phyloP scores from a whole-genome alignment of 2,329 filamentous ascomycete species.

The Aspergillus sp. region DNA sequence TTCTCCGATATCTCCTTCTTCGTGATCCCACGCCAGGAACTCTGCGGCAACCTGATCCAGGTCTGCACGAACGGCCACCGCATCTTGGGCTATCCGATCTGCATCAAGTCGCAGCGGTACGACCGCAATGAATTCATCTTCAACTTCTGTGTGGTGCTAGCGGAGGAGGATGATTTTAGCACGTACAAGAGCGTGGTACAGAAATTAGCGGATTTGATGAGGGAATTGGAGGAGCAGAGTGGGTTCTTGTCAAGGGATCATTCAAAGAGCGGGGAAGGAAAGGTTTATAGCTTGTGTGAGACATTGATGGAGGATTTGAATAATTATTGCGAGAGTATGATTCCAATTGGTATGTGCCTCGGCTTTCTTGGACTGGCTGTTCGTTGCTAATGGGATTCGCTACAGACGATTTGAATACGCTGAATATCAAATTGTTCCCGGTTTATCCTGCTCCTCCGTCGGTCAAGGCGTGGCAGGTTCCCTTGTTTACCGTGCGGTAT shows the following conservation, averaged over 20 bases:
- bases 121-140: constrained; percentile 96
- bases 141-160: constrained; percentile 85
- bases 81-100: constrained; percentile 82
- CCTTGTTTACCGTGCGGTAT: constrained; percentile 60
- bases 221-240: constrained; percentile 85
- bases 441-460: constrained; percentile 68
- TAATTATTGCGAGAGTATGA: constrained; percentile 98
- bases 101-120: constrained; percentile 75
- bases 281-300: constrained; percentile 67
- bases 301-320: constrained; percentile 88
- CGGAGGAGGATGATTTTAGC: constrained; percentile 62
- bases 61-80: constrained; percentile 69
- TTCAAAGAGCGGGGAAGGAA: constrained; percentile 41
- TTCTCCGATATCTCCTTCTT: constrained; percentile 85
- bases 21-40: constrained; percentile 88
- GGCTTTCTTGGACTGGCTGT: neutral
- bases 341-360: constrained; percentile 66
- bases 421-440: constrained; percentile 94
- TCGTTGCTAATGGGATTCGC: constrained; percentile 5
- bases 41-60: constrained; percentile 79
- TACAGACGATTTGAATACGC: constrained; percentile 80
- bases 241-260: constrained; percentile 58
- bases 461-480: constrained; percentile 84
- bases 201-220: constrained; percentile 77
- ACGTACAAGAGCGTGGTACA: constrained; percentile 79